These are phyloP conservation scores for Trametes elegans DNA, from an alignment of 768 basidiomycete species.

Conservation along the genomic window DNA sequence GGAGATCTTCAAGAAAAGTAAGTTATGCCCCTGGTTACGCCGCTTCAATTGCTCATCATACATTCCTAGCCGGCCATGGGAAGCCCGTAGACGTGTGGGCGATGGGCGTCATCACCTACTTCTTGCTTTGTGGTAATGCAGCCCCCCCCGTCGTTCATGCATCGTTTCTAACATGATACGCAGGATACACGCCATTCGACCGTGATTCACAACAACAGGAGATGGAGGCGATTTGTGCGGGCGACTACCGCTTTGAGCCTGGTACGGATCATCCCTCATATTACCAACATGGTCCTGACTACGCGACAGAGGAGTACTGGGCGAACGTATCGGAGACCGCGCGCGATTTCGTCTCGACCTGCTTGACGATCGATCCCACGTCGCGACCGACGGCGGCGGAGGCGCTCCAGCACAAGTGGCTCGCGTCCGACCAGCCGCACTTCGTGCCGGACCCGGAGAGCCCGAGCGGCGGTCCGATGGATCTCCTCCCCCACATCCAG, in stretches of 20 bases:
- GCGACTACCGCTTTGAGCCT: conserved; percentile 91
- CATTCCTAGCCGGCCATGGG: conserved; percentile 71
- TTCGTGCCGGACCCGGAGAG: conserved; percentile 64
- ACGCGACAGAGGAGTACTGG: conserved; percentile 85
- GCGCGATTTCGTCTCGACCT: conserved; percentile 74
- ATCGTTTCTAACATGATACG: conserved; percentile 8
- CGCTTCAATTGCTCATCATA: not conserved
- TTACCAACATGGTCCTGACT: too few species aligned
- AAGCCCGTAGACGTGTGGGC: conserved; percentile 98
- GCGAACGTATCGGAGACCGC: conserved; percentile 79
- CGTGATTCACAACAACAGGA: conserved; percentile 84
- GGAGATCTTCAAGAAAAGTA: conserved; percentile 92
- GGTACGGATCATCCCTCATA: conserved; percentile 28
- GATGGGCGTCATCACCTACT: conserved; percentile 98
- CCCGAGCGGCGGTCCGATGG: conserved; percentile 57
- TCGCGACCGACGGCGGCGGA: conserved; percentile 73
- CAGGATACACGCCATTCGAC: conserved; percentile 95
- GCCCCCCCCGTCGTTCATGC: not conserved
- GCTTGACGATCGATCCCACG: conserved; percentile 80
- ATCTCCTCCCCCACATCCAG: conserved; percentile 88
- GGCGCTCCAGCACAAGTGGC: conserved; percentile 77
- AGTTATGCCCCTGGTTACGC: conserved; percentile 25
- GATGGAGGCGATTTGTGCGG: conserved; percentile 93
- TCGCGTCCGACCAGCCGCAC: conserved; percentile 66
- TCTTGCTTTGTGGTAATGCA: conserved; percentile 68